phyloP scores from a whole-genome alignment of 768 basidiomycete species.

The Vishniacozyma victoriae region DNA sequence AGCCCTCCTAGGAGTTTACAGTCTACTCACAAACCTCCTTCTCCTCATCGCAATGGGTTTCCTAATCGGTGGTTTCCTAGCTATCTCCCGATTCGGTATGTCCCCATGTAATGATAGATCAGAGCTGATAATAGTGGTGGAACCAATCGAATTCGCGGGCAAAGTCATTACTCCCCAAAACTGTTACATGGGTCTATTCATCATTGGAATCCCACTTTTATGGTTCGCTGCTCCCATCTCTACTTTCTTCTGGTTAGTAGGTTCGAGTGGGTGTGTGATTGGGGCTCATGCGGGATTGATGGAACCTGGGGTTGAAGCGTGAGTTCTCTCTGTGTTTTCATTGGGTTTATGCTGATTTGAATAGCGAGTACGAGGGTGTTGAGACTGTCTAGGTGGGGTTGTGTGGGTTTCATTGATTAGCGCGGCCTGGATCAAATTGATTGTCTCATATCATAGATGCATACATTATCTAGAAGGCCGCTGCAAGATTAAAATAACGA shows the following conservation, averaged over 20 bases:
- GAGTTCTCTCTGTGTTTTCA: slow-evolving; percentile 1
- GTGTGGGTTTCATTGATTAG: too few relatives aligned
- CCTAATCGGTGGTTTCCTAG: slow-evolving; percentile 82
- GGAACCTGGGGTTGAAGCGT: slow-evolving; percentile 79
- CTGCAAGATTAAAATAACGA: too few relatives aligned
- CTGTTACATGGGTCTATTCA: slow-evolving; percentile 80
- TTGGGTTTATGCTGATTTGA: neutral
- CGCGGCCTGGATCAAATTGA: too few relatives aligned
- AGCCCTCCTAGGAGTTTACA: slow-evolving; percentile 81
- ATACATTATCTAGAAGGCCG: too few relatives aligned
- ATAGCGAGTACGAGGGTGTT: slow-evolving; percentile 10
- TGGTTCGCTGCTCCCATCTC: slow-evolving; percentile 49
- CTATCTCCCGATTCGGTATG: slow-evolving; percentile 84
- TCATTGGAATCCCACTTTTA: slow-evolving; percentile 53
- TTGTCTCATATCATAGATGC: too few relatives aligned
- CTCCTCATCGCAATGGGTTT: slow-evolving; percentile 78
- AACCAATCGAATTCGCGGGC: slow-evolving; percentile 75
- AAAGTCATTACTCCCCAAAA: slow-evolving; percentile 80
- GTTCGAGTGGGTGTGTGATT: slow-evolving; percentile 75
- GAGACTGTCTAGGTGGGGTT: slow-evolving; percentile 8
- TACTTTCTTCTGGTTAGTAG: slow-evolving; percentile 92
- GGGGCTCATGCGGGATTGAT: slow-evolving; percentile 77
- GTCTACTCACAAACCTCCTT: slow-evolving; percentile 68
- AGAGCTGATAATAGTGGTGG: slow-evolving; percentile 56
- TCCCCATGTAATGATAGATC: slow-evolving; percentile 6